Evolutionary conservation across 441 rosid species (phyloP), one percentile per base, ranked within the genome.

Genomic region (Theobroma grandiflorum): DNA sequence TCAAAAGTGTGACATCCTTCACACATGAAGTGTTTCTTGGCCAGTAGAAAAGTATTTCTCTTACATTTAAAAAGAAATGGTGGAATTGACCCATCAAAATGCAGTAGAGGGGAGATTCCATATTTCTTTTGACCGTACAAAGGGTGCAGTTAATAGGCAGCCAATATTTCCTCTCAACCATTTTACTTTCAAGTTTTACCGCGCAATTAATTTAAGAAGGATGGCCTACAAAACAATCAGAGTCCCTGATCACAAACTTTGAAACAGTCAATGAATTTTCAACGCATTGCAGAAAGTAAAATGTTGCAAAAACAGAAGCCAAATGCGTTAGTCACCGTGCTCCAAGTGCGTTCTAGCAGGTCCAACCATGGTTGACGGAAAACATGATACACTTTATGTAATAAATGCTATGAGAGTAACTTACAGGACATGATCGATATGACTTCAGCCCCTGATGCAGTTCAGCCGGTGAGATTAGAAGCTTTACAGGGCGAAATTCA

Each of bases 361-460:
- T 50, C 49, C 69, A 76, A 63, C 15, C 57, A 74, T 6, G 14
- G 65, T n/a, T 10, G 58, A 42, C 7, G 1, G 52, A 0, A 42
- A 11, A 8, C 33, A 67, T 37, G 20, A 42, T 8, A 7, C 15
- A 3, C 14, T 66, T 8, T 16, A 37, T 7, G 15, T 5, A 37
- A 65, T 37, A 38, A 16, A 38, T 6, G 6, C 35, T 14, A 18
- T 33, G 14, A 14, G 38, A 45, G 77, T 78, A 79, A 87, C 98
- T 92, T 91, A 93, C 99, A 50, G 98, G 99, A 87, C 98, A 97
- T n/a, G 93, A 93, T 12, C 84, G 85, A 82, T 94, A 91, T 20
- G 96, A 91, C 83, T 89, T 93, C 83, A 97, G 83, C 69, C 96
- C 99, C 74, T 89, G 89, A 68, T 88, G 85, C 43, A 97, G 95